Percentiles rank a stretch among this genome's conserved stretches.
Evolutionary conservation across 352 stramenopile genomes (phyloP).

Genomic region (Globisporangium echinulatum): DNA sequence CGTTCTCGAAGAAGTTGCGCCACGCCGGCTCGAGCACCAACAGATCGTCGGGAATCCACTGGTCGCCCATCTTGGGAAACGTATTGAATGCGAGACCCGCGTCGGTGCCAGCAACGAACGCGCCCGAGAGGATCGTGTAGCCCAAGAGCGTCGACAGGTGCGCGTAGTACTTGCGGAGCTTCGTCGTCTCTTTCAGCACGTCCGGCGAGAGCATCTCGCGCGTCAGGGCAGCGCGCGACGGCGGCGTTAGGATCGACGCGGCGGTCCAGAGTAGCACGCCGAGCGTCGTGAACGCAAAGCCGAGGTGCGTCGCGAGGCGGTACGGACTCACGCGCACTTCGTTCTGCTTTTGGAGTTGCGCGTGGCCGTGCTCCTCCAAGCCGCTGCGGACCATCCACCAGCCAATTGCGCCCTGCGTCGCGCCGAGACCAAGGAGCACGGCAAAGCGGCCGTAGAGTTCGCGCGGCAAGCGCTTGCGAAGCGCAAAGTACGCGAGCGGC

Average conservation of each 20-base stretch:
- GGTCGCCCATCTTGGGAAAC: slow-evolving; percentile 94
- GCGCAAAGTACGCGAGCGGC: slow-evolving; percentile 91
- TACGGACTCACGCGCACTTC: slow-evolving; percentile 98
- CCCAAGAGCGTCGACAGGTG: slow-evolving; percentile 57
- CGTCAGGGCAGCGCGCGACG: slow-evolving; percentile 48
- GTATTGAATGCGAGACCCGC: slow-evolving; percentile 98
- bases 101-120: slow-evolving; percentile 98
- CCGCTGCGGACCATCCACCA: slow-evolving; percentile 99
- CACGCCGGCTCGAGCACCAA: slow-evolving; percentile 87
- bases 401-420: slow-evolving; percentile 83
- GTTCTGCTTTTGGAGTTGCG: slow-evolving; percentile 72
- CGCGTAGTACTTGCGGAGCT: slow-evolving; percentile 64
- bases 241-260: slow-evolving; percentile 83
- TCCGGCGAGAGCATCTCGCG: slow-evolving; percentile 80
- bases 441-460: slow-evolving; percentile 69
- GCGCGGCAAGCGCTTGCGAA: slow-evolving; percentile 69
- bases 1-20: slow-evolving; percentile 98
- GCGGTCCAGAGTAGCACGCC: slow-evolving; percentile 93
- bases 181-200: slow-evolving; percentile 52
- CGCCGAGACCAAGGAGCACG: slow-evolving; percentile 56
- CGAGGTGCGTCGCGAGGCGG: slow-evolving; percentile 94
- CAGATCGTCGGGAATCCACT: slow-evolving; percentile 94
- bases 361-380: slow-evolving; percentile 89
- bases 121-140: slow-evolving; percentile 83
- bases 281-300: slow-evolving; percentile 96